These are phyloP conservation scores for Geotrichum australiense DNA, from an alignment of 1,139 yeast genomes.

Conservation along the genomic window DNA sequence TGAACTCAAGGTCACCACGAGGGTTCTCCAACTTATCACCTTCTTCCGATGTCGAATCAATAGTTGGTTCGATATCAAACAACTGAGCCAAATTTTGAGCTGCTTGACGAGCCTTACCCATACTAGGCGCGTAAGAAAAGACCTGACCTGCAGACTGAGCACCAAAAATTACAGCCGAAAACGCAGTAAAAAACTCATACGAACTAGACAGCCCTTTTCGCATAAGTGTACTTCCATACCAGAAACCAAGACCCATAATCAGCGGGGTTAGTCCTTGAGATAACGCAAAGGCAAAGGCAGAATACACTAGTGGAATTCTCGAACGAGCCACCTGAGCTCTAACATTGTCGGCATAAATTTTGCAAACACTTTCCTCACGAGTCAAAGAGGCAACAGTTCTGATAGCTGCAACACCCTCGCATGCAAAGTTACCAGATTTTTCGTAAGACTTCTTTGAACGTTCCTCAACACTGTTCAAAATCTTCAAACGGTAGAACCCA, in stretches of 20 bases:
- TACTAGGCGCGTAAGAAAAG: slow-evolving; percentile 81
- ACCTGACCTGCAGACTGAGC: slow-evolving; percentile 82
- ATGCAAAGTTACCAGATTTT: slow-evolving; percentile 35
- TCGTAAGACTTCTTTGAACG: slow-evolving; percentile 36
- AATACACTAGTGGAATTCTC: slow-evolving; percentile 25
- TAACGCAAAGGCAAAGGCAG: slow-evolving; percentile 32
- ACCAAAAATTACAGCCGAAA: slow-evolving; percentile 60
- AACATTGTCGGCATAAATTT: slow-evolving; percentile 27
- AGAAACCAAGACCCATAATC: slow-evolving; percentile 38
- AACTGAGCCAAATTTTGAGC: slow-evolving; percentile 74
- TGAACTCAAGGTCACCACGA: slow-evolving; percentile 55
- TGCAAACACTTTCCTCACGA: slow-evolving; percentile 33
- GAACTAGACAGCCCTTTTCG: slow-evolving; percentile 24
- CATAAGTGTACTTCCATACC: slow-evolving; percentile 36
- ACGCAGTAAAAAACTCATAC: slow-evolving; percentile 34
- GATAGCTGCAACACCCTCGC: slow-evolving; percentile 34
- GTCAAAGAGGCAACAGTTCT: slow-evolving; percentile 37
- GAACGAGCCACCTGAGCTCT: slow-evolving; percentile 30
- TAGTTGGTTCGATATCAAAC: slow-evolving; percentile 56
- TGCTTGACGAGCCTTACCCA: slow-evolving; percentile 45
- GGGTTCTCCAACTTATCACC: slow-evolving; percentile 41
- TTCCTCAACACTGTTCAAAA: slow-evolving; percentile 61
- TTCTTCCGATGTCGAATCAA: slow-evolving; percentile 38
- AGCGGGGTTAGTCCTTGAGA: slow-evolving; percentile 37
- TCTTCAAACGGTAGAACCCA: slow-evolving; percentile 75